A percentile compares a stretch with the other conserved stretches of the same genome.
phyloP scores from a whole-genome alignment of 2,329 filamentous ascomycete genomes.

The Paecilomyces fulvus region DNA sequence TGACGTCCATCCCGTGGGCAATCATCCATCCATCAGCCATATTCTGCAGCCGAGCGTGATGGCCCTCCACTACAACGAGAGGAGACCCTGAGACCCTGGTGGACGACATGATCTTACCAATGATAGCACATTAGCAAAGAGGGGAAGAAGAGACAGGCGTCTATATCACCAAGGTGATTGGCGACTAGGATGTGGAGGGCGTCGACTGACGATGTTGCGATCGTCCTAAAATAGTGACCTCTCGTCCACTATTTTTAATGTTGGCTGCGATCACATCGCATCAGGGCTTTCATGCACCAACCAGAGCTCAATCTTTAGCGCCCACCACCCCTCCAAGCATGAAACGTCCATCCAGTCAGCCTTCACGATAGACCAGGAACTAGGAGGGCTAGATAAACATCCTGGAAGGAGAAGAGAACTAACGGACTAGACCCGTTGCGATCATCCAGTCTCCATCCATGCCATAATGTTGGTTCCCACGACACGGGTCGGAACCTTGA shows the following conservation, averaged over 20 bases:
- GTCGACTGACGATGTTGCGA: background rate
- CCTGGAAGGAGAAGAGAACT: background rate
- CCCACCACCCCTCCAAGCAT: background rate
- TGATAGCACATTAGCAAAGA: background rate
- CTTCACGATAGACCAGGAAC: background rate
- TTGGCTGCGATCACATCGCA: slow-evolving; percentile 1
- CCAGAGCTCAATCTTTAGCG: background rate
- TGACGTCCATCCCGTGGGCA: background rate
- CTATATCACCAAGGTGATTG: background rate
- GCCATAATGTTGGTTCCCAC: background rate
- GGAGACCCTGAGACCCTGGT: background rate
- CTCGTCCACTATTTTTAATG: background rate
- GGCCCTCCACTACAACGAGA: background rate
- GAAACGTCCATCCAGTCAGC: background rate
- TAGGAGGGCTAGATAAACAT: background rate
- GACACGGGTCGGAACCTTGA: background rate
- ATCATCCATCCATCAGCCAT: background rate
- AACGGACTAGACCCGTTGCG: background rate
- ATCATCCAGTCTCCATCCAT: background rate
- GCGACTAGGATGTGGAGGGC: background rate
- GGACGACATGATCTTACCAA: background rate
- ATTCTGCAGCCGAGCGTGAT: background rate
- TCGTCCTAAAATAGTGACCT: background rate
- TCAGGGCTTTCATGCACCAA: slow-evolving; percentile 6
- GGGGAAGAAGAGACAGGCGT: background rate